Base-by-base conservation (phyloP, 2,329 filamentous ascomycete genomes). In the Ceratocystis diversiconidia region DNA sequence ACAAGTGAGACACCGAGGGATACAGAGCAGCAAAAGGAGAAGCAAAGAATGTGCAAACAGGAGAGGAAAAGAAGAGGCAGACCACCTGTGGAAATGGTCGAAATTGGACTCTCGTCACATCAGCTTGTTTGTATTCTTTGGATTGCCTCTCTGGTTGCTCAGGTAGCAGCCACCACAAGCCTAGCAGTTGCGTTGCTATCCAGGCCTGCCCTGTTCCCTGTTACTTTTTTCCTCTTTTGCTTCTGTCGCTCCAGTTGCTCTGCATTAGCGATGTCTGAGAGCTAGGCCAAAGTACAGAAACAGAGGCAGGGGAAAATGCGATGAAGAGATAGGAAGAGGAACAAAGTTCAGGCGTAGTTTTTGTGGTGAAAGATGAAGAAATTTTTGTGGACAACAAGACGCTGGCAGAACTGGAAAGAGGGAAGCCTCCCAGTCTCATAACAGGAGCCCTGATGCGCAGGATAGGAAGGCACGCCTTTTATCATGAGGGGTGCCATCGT, bases 121-220 rank as follows among this genome's bases (percentile, higher is more conserved):
- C 55, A 19, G 8, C 19, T 59, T 59, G 55, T 36, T 59, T 59
- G 55, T 59, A 19, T 59, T 32, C 28, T 59, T n/a, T 32, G 25
- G 55, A n/a, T 28, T 52, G n/a, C 7, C 36, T 52, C 10, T 52
- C 28, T 59, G 55, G 55, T 59, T 59, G 55, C 55, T 59, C 55
- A 59, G 55, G 55, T 59, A 59, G 55, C 55, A 59, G 55, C 55
- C 55, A 59, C 55, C 55, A n/a, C 32, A 52, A 25, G 48, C 48
- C 30, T 59, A 15, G 25, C 36, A 41, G 36, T 41, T 41, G 36
- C 36, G 36, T 41, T 59, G 25, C 22, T 36, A 30, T 36, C 55
- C 28, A 59, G 15, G 28, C 15, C 55, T 59, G 55, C 28, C 55
- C 55, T 59, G 28, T 59, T 30, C 52, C 55, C 55, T 59, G 55